phyloP scores from a whole-genome alignment of 2,329 filamentous ascomycete species.

The Gaeumannomyces tritici region DNA sequence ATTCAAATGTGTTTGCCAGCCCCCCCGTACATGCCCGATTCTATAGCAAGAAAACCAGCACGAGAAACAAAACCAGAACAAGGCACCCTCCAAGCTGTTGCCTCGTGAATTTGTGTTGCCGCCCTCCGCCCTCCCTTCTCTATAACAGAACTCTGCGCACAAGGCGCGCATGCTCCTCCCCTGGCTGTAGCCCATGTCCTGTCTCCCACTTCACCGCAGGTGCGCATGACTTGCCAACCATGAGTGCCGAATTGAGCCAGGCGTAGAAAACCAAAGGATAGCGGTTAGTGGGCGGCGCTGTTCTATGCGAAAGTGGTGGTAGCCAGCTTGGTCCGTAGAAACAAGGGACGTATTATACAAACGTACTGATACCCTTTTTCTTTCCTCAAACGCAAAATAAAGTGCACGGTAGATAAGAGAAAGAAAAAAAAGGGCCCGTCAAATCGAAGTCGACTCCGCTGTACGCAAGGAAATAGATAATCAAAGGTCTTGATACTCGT shows the following conservation, averaged over 20 bases:
- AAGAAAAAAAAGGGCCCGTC: background rate
- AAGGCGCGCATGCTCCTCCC: background rate
- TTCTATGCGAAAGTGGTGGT: background rate
- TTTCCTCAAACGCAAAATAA: background rate
- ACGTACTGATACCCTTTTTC: slow-evolving; percentile 4
- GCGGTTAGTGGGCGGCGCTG: background rate
- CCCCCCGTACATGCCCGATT: background rate
- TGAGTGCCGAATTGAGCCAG: background rate
- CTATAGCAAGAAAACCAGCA: background rate
- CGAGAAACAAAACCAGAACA: background rate
- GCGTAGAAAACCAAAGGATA: background rate
- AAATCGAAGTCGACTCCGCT: background rate
- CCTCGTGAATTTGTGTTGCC: background rate
- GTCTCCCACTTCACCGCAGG: background rate
- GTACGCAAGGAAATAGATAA: background rate
- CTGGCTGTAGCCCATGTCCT: background rate
- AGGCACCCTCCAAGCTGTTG: background rate
- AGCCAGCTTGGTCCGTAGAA: background rate
- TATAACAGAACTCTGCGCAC: background rate
- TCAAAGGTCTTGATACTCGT: background rate
- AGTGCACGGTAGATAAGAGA: background rate
- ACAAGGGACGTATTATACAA: slow-evolving; percentile 7
- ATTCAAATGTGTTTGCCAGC: background rate
- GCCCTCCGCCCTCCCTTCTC: background rate
- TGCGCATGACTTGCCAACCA: background rate